Conservation (phyloP, 1,284 basidiomycete genomes). For the Thecaphora thlaspeos region DNA sequence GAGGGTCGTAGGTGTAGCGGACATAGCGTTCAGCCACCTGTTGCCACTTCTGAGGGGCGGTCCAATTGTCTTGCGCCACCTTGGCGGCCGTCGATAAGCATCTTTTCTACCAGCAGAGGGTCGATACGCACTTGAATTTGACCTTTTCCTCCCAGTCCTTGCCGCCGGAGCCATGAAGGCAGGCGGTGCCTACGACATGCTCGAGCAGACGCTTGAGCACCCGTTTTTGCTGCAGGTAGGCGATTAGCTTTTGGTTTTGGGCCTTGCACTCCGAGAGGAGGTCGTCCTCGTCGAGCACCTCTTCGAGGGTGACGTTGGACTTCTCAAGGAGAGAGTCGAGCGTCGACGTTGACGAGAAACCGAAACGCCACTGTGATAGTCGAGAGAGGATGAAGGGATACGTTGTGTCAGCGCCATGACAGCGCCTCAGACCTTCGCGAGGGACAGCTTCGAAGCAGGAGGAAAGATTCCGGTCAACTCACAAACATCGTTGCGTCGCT, state of each 20-base stretch:
- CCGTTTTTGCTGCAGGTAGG: conserved; percentile 77
- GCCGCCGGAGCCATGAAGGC: conserved; percentile 67
- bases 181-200: conserved; percentile 81
- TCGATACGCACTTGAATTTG: conserved; percentile 48
- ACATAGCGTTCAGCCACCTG: too few relatives aligned
- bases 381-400: neutral
- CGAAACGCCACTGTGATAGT: conserved; percentile 49
- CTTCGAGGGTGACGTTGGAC: conserved; percentile 67
- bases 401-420: too few relatives aligned
- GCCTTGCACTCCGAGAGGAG: conserved; percentile 92
- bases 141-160: conserved; percentile 55
- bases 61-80: too few relatives aligned
- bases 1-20: too few relatives aligned
- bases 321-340: conserved; percentile 53
- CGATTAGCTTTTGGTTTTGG: conserved; percentile 82
- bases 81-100: too few relatives aligned
- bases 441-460: too few relatives aligned
- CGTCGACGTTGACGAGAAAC: conserved; percentile 51
- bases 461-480: too few relatives aligned
- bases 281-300: conserved; percentile 90
- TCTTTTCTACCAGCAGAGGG: too few relatives aligned
- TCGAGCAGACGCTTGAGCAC: conserved; percentile 75
- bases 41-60: too few relatives aligned
- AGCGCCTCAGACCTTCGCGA: too few relatives aligned
- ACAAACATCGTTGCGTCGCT: too few relatives aligned